A percentile compares a stretch with the other conserved stretches of the same genome.
phyloP scores from a whole-genome alignment of 345 rosid genomes.

The Nephelium lappaceum region DNA sequence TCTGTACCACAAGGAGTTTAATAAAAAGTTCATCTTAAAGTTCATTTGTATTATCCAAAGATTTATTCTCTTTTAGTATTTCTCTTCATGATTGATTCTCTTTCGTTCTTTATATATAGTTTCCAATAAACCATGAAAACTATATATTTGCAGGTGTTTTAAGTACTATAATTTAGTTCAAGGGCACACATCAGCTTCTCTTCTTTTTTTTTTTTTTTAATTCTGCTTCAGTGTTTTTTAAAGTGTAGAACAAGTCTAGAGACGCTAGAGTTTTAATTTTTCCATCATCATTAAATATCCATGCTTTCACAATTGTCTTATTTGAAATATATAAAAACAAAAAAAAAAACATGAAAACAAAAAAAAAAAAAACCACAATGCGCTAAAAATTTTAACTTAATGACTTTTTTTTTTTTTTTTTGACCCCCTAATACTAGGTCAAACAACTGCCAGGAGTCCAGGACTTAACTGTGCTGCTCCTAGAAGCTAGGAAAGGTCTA shows the following conservation, averaged over 20 bases:
- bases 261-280: not conserved
- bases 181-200: not conserved
- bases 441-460: no score
- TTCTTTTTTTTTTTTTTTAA: not conserved
- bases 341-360: not conserved
- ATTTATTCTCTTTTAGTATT: not conserved
- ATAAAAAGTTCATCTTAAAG: no score
- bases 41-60: not conserved
- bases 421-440: no score
- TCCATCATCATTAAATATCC: not conserved
- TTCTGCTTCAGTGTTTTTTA: not conserved
- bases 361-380: not conserved
- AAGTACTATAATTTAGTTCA: not conserved
- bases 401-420: no score
- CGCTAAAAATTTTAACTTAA: not conserved
- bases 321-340: no score
- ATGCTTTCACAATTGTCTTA: not conserved
- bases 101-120: not conserved
- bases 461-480: no score
- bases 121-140: not conserved
- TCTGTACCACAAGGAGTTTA: not conserved
- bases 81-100: not conserved
- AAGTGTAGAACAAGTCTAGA: not conserved
- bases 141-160: not conserved
- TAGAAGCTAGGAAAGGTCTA: no score